Conservation (phyloP, 2,329 filamentous ascomycete species). For the Penicillium sp. region DNA sequence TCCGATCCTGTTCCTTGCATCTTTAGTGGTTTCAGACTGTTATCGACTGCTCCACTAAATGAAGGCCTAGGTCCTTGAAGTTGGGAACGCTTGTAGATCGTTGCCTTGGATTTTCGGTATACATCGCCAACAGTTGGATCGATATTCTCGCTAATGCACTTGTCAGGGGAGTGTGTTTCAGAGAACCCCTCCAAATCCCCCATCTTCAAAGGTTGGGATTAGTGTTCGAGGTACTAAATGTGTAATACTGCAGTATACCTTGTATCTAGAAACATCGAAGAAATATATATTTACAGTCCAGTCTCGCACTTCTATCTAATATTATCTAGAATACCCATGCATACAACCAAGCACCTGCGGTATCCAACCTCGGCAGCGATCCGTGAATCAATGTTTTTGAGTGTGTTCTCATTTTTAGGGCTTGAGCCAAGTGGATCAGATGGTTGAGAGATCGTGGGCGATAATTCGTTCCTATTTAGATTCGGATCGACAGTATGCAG, state of each 20-base stretch:
- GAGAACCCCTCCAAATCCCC: background rate
- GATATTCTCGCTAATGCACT: conserved; percentile 6
- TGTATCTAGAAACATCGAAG: background rate
- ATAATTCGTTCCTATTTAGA: conserved; percentile 1
- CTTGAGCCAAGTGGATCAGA: conserved; percentile 2
- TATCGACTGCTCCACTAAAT: background rate
- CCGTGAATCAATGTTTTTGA: background rate
- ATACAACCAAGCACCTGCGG: background rate
- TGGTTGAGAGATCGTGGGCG: background rate
- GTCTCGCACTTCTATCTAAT: background rate
- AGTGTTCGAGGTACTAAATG: background rate
- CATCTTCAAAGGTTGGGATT: background rate
- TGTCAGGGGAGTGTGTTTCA: background rate
- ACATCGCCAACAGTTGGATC: background rate
- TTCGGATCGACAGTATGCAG: conserved; percentile 7
- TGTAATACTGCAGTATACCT: background rate
- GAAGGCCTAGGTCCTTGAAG: background rate
- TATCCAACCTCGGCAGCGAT: background rate
- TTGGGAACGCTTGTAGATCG: background rate
- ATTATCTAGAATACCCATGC: background rate
- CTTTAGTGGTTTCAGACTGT: background rate
- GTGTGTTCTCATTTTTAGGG: conserved; percentile 6
- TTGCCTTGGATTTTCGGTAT: background rate
- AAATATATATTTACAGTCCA: background rate
- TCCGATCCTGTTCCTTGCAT: background rate